phyloP scores from a whole-genome alignment of 2,329 filamentous ascomycete genomes.

The Chaetomium strumarium region DNA sequence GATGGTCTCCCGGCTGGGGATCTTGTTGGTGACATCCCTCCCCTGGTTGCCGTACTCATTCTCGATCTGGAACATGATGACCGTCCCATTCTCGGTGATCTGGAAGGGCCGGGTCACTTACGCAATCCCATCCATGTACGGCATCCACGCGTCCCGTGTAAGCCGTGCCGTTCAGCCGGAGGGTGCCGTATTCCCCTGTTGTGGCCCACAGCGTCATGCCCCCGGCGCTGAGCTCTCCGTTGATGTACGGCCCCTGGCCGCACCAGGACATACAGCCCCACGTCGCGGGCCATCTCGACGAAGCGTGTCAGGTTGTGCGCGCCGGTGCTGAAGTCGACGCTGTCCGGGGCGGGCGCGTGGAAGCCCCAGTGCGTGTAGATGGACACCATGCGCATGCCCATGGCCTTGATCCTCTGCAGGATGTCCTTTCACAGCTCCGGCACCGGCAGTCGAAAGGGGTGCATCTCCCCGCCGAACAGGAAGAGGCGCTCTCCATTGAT shows the following conservation, averaged over 20 bases:
- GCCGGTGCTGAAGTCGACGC: neutral
- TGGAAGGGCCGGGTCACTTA: neutral
- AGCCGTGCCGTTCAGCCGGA: neutral
- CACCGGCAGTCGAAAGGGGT: constrained; percentile 4
- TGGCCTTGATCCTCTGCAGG: constrained; percentile 4
- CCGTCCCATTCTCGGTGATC: constrained; percentile 1
- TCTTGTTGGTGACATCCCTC: neutral
- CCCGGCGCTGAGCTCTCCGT: constrained; percentile 1
- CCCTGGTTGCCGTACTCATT: constrained; percentile 4
- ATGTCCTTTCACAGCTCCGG: constrained; percentile 4
- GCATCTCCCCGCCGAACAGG: constrained; percentile 9
- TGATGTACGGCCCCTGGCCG: constrained; percentile 7
- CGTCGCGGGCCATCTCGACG: neutral
- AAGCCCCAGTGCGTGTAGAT: constrained; percentile 11
- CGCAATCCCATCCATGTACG: neutral
- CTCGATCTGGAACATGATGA: constrained; percentile 7
- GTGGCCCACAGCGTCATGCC: constrained; percentile 6
- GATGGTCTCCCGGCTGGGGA: neutral
- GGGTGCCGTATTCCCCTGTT: neutral
- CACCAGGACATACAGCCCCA: constrained; percentile 1
- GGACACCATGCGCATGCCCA: constrained; percentile 2
- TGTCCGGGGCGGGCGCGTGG: neutral
- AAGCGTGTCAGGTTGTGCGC: constrained; percentile 2
- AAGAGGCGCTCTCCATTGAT: constrained; percentile 5
- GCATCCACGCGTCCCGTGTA: constrained; percentile 4